Conservation (phyloP, 192 early-diverging fungal genomes). For the Chytriomyces sp. region DNA sequence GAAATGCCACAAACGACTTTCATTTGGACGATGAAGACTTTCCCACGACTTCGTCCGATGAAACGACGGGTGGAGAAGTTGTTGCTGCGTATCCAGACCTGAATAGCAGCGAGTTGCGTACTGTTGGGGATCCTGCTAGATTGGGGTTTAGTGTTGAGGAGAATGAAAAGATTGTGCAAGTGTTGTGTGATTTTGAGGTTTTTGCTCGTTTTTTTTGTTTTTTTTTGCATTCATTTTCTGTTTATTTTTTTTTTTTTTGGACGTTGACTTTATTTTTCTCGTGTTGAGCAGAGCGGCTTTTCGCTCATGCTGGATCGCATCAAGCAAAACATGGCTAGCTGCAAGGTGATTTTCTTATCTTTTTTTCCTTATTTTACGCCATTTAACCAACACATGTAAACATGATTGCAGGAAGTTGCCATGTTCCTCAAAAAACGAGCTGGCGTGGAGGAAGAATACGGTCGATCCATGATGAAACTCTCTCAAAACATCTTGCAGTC, state of each 20-base stretch:
- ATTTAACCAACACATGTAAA: neutral
- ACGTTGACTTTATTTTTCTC: neutral
- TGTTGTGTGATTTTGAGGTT: constrained; percentile 55
- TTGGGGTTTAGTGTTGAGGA: constrained; percentile 20
- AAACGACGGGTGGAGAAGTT: constrained; percentile 27
- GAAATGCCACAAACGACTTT: neutral
- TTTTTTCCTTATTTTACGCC: neutral
- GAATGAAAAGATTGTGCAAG: constrained; percentile 40
- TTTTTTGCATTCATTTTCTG: neutral
- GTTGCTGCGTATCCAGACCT: neutral
- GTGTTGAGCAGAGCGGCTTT: constrained; percentile 63
- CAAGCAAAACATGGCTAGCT: constrained; percentile 67
- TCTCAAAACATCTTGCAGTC: constrained; percentile 50
- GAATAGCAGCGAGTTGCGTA: neutral
- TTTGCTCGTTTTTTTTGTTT: neutral
- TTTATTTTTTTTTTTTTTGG: neutral
- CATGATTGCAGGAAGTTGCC: constrained; percentile 62
- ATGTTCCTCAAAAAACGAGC: constrained; percentile 88
- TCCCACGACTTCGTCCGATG: neutral
- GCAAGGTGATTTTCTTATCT: constrained; percentile 64
- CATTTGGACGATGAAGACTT: neutral
- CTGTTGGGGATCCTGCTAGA: constrained; percentile 1
- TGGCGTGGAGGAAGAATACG: constrained; percentile 90
- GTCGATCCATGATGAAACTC: constrained; percentile 76
- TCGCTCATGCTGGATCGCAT: constrained; percentile 69